Base-by-base conservation (phyloP, 495 filamentous ascomycete species). In the Xylaria scruposa region DNA sequence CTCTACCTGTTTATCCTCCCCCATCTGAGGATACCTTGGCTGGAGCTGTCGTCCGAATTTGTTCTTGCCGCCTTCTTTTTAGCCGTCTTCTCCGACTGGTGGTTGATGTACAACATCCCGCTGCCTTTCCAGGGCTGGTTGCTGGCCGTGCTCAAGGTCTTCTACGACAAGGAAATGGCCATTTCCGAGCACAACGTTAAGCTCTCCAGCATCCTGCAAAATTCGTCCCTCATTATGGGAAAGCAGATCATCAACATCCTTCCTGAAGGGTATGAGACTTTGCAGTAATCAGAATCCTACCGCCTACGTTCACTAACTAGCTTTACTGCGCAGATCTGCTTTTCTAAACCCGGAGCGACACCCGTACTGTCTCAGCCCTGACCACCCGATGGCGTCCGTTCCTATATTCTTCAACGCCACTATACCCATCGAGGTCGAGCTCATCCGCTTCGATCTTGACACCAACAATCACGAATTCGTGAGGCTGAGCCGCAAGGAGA, bases 201-300 rank as follows among this genome's bases (percentile, higher is more conserved):
- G 77, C 88, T 94, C 36, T 91, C 90, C 2, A 90, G 89, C 70
- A 93, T 98, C 63, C 86, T 97, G 54, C 90, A 97, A 78, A 98
- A 98, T 78, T 86, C 92, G 1, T 97, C 95, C 8, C 87, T 97
- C 75, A 97, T 98, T 67, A 87, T 97, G 79, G 96, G 96, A 78
- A 95, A 93, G 78, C 94, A 97, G 82, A 95, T 97, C 72, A 94
- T 99, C 77, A 94, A 99, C 77, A 97, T 98, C 78, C 85, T 99
- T 36, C 96, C 96, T 3, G 96, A 99, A 86, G 96, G 96, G 90
- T 95, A 80, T 76, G 90, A 83, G 24, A 40, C 31, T 31, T 59
- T 24, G 7, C 24, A 21, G 44, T 10, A 69, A 12, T 29, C 5
- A 40, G 8, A 36, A 68, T 46, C 33, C 61, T n/a, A 60, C n/a